Percentiles rank a stretch among this genome's conserved stretches.
Conservation (phyloP, 108 stramenopile species). For the Cyclotella cryptica region DNA sequence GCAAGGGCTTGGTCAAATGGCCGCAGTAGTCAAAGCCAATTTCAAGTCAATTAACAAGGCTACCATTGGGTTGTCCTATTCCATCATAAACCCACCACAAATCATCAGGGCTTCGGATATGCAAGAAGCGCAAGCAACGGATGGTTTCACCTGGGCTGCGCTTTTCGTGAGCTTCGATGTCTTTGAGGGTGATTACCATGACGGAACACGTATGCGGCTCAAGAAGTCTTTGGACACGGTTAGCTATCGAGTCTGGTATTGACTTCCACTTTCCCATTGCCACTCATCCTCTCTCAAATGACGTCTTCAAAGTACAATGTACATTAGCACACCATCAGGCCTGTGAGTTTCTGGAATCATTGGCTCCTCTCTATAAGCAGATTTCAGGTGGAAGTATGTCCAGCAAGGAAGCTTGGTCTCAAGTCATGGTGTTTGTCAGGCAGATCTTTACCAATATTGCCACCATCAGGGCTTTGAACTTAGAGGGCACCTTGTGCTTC, state of each 20-base stretch:
- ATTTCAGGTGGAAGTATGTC: not conserved
- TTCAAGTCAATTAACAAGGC: not conserved
- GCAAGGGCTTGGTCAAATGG: conserved; percentile 4
- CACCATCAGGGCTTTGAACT: not conserved
- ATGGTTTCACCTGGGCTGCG: not conserved
- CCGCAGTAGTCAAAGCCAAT: conserved; percentile 5
- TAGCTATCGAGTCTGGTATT: not conserved
- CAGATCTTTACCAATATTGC: too few species aligned
- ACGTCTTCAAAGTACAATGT: not conserved
- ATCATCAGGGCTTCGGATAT: not conserved
- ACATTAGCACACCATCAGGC: not conserved
- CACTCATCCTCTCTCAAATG: not conserved
- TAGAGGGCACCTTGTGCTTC: not conserved
- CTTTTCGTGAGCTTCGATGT: not conserved
- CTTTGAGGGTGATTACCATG: conserved; percentile 1
- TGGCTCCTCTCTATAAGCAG: conserved; percentile 5
- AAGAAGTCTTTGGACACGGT: not conserved
- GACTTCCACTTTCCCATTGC: too few species aligned
- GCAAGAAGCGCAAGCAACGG: not conserved
- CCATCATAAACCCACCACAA: not conserved
- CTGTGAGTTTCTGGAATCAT: conserved; percentile 2
- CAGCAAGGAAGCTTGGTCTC: conserved; percentile 4
- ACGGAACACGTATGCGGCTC: not conserved
- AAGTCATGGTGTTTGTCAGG: not conserved
- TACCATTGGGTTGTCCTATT: not conserved